Conservation (phyloP, 305 asterid species). For the Fraxinus albicans region DNA sequence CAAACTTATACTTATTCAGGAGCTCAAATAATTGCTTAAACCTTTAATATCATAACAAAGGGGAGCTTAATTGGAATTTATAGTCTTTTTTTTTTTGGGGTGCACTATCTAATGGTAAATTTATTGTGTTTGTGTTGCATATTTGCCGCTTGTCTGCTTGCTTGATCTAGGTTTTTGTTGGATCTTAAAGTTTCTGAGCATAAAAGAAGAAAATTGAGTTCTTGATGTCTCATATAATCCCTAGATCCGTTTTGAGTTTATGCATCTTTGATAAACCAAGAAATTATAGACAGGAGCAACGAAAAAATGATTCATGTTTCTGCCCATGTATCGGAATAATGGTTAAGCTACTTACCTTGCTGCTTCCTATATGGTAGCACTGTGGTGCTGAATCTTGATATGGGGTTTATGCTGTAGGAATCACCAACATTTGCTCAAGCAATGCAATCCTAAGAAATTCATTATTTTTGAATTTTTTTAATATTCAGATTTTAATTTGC, state of each 20-base stretch:
- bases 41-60: not conserved
- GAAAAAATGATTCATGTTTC: not conserved
- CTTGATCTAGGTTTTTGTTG: constrained; percentile 8
- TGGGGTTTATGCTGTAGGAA: not conserved
- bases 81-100: not conserved
- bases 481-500: not conserved
- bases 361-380: not conserved
- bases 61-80: not conserved
- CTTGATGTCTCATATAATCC: not conserved
- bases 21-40: not conserved
- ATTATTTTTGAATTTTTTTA: not conserved
- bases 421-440: not conserved
- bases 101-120: not conserved
- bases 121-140: not conserved
- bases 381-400: constrained; percentile 1
- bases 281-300: not conserved
- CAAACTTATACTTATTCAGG: not conserved
- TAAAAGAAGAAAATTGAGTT: not conserved
- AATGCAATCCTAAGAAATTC: not conserved
- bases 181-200: not conserved
- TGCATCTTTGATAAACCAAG: not conserved
- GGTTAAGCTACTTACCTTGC: not conserved
- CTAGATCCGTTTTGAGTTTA: not conserved
- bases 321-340: not conserved
- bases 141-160: not conserved